Conservation (phyloP, 257 asterid species). For the Petunia secreta region DNA sequence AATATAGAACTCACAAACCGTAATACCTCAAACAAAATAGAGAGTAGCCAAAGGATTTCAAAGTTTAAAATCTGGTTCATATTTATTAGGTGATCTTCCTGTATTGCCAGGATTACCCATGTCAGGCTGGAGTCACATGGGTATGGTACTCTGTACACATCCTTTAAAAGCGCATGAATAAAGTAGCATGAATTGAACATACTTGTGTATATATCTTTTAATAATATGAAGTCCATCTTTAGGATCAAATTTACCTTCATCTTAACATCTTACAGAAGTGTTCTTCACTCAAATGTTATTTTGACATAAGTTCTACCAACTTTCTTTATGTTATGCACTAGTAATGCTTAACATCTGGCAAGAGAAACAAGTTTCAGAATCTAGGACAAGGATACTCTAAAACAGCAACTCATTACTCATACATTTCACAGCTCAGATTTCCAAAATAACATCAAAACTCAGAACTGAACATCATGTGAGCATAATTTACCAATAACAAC, state of each 20-base stretch:
- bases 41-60: neutral
- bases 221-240: neutral
- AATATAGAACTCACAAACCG: slow-evolving; percentile 80
- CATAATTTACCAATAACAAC: neutral
- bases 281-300: slow-evolving; percentile 13
- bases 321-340: neutral
- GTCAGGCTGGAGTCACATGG: neutral
- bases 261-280: neutral
- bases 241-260: neutral
- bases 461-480: neutral
- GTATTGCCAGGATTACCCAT: neutral
- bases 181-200: neutral
- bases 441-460: neutral
- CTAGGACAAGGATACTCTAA: slow-evolving; percentile 1
- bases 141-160: slow-evolving; percentile 10
- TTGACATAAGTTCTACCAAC: neutral
- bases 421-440: slow-evolving; percentile 8
- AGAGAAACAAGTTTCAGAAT: slow-evolving; percentile 1
- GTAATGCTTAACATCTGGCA: neutral
- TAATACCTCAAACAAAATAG: slow-evolving; percentile 41
- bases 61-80: neutral
- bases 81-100: neutral
- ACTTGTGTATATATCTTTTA: neutral
- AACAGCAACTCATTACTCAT: neutral
- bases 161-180: neutral